A percentile compares a stretch with the other conserved stretches of the same genome.
Conservation (phyloP, 1,139 yeast genomes). For the Zhuliangozyma blackwelliae region DNA sequence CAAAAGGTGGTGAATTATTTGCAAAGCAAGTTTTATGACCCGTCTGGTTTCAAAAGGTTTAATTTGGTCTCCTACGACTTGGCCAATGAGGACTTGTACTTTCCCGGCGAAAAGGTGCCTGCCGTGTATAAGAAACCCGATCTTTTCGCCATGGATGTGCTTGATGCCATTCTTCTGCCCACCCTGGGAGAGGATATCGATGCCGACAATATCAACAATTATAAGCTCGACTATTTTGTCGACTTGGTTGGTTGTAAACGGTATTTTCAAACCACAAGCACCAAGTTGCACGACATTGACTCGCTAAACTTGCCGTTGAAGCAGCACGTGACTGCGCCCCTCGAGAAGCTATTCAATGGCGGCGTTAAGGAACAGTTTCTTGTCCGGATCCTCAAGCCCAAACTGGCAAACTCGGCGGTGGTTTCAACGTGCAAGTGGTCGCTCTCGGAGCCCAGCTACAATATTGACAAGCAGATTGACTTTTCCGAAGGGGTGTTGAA, state of each 20-base stretch:
- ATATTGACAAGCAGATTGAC: slow-evolving; percentile 26
- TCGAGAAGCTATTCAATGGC: slow-evolving; percentile 23
- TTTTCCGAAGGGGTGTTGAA: slow-evolving; percentile 18
- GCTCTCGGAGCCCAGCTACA: slow-evolving; percentile 30
- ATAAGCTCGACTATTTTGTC: slow-evolving; percentile 35
- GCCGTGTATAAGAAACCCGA: slow-evolving; percentile 38
- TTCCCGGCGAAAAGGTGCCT: slow-evolving; percentile 35
- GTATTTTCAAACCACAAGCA: slow-evolving; percentile 28
- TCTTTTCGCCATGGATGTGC: slow-evolving; percentile 36
- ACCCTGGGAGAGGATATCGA: slow-evolving; percentile 17
- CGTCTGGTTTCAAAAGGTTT: slow-evolving; percentile 18
- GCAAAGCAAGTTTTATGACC: slow-evolving; percentile 19
- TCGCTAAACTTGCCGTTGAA: slow-evolving; percentile 29
- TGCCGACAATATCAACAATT: slow-evolving; percentile 19
- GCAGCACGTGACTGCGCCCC: slow-evolving; percentile 14
- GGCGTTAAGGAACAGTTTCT: slow-evolving; percentile 31
- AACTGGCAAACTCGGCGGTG: slow-evolving; percentile 25
- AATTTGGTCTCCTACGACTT: slow-evolving; percentile 33
- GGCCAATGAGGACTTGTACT: slow-evolving; percentile 30
- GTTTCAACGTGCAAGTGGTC: slow-evolving; percentile 37
- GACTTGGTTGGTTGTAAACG: slow-evolving; percentile 41
- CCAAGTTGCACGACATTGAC: slow-evolving; percentile 28
- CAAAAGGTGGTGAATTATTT: slow-evolving; percentile 19
- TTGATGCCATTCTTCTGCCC: slow-evolving; percentile 29
- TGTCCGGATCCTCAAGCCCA: slow-evolving; percentile 37